A percentile compares a stretch with the other conserved stretches of the same genome.
Evolutionary conservation across 768 basidiomycete genomes (phyloP).

Genomic region (Boletus speciosus): DNA sequence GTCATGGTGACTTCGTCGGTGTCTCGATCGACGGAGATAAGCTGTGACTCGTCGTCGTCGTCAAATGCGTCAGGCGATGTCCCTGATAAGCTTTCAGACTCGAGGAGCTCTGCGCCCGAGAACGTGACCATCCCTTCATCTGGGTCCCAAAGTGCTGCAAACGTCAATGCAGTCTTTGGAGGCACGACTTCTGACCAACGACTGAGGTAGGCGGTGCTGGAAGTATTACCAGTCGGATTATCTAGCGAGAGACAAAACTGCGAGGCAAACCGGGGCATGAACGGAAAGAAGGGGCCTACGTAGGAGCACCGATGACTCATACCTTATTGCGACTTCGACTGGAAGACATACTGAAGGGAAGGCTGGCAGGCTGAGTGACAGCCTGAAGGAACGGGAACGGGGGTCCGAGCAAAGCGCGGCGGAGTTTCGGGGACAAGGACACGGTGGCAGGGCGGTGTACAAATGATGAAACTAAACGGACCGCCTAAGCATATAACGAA

Average conservation of each 20-base stretch:
- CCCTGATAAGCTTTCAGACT: slow-evolving; percentile 21
- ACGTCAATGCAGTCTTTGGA: slow-evolving; percentile 53
- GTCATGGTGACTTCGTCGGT: neutral
- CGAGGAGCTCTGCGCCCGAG: slow-evolving; percentile 47
- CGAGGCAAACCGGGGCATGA: neutral
- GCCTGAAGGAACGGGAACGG: neutral
- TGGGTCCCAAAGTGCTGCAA: slow-evolving; percentile 59
- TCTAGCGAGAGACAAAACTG: slow-evolving; percentile 28
- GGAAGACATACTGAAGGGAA: slow-evolving; percentile 12
- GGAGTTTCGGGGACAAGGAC: neutral
- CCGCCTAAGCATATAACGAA: neutral
- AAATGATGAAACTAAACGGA: neutral
- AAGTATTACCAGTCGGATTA: slow-evolving; percentile 3
- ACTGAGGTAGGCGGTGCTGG: slow-evolving; percentile 16
- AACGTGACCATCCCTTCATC: slow-evolving; percentile 57
- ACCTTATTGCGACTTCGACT: slow-evolving; percentile 22
- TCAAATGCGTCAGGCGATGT: slow-evolving; percentile 8
- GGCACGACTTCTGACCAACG: slow-evolving; percentile 60
- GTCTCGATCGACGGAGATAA: slow-evolving; percentile 13
- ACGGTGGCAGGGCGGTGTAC: neutral
- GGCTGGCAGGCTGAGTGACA: neutral
- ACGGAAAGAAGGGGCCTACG: neutral
- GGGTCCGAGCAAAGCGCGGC: neutral
- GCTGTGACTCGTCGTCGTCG: slow-evolving; percentile 16
- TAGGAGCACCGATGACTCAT: neutral